Evolutionary conservation across 805 yeast genomes (phyloP).

Genomic region (Starmera dryadoides): DNA sequence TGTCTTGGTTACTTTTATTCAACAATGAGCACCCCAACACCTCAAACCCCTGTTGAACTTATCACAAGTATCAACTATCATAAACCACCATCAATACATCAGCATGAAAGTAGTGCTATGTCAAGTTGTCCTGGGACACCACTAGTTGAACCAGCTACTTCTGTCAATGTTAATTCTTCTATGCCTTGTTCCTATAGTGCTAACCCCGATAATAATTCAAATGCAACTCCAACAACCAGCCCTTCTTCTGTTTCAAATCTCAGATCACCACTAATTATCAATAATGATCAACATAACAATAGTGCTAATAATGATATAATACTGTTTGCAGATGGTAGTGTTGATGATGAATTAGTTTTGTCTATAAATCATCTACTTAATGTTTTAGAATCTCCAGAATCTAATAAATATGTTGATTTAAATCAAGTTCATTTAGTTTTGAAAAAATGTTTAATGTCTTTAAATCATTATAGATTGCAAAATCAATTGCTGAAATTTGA

Average conservation of each 20-base stretch:
- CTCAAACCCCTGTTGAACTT: conserved; percentile 3
- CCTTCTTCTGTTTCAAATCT: not conserved
- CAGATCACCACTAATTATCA: not conserved
- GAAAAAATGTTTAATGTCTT: conserved; percentile 8
- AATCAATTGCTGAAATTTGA: conserved; percentile 13
- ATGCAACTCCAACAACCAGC: not conserved
- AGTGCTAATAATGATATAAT: not conserved
- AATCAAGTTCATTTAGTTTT: conserved; percentile 1
- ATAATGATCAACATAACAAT: no score
- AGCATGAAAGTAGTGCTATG: conserved; percentile 1
- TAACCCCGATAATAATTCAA: no score
- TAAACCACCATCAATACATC: conserved; percentile 3
- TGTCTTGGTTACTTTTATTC: no score
- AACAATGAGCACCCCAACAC: no score
- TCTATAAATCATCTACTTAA: conserved; percentile 1
- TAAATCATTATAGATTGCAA: conserved; percentile 16
- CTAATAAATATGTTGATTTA: conserved; percentile 1
- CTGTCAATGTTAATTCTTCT: no score
- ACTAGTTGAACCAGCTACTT: no score
- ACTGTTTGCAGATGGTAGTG: not conserved
- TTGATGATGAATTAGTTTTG: not conserved
- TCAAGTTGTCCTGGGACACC: not conserved
- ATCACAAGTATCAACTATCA: not conserved
- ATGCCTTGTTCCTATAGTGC: no score
- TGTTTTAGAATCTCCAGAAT: conserved; percentile 1